These are phyloP conservation scores for Trypethelium eluteriae DNA, from an alignment of 495 filamentous ascomycete genomes.

Conservation along the genomic window DNA sequence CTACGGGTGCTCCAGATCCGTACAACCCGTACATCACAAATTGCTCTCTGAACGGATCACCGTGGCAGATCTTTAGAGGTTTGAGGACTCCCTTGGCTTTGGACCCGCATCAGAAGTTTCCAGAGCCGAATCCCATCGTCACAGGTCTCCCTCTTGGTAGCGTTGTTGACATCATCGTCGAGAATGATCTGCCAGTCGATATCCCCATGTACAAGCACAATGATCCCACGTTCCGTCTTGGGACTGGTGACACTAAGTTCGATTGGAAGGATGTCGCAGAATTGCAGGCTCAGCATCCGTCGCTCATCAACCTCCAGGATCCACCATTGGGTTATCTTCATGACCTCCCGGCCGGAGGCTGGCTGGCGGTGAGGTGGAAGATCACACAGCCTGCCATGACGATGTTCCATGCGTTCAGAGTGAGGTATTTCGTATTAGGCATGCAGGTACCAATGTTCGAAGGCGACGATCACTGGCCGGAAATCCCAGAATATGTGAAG, in stretches of 20 bases:
- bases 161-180: conserved; percentile 3
- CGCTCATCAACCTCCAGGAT: conserved; percentile 2
- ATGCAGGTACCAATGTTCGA: conserved; percentile 7
- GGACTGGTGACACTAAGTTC: not conserved
- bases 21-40: conserved; percentile 5
- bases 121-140: not conserved
- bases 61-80: conserved; percentile 4
- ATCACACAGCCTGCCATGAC: not conserved
- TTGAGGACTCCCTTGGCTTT: not conserved
- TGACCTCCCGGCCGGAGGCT: conserved; percentile 7
- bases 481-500: conserved; percentile 3
- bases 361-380: conserved; percentile 3
- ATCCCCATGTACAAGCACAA: conserved; percentile 11
- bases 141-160: conserved; percentile 1
- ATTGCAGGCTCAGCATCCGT: not conserved
- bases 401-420: not conserved
- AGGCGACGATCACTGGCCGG: conserved; percentile 5
- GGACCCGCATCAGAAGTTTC: not conserved
- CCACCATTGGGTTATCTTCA: conserved; percentile 4
- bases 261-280: conserved; percentile 10
- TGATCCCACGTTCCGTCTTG: conserved; percentile 4
- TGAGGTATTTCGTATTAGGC: conserved; percentile 3
- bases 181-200: conserved; percentile 5
- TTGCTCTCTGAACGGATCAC: conserved; percentile 1
- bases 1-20: not conserved